These are phyloP conservation scores for Pichia sporocuriosa DNA, from an alignment of 805 yeast species.

Conservation along the genomic window DNA sequence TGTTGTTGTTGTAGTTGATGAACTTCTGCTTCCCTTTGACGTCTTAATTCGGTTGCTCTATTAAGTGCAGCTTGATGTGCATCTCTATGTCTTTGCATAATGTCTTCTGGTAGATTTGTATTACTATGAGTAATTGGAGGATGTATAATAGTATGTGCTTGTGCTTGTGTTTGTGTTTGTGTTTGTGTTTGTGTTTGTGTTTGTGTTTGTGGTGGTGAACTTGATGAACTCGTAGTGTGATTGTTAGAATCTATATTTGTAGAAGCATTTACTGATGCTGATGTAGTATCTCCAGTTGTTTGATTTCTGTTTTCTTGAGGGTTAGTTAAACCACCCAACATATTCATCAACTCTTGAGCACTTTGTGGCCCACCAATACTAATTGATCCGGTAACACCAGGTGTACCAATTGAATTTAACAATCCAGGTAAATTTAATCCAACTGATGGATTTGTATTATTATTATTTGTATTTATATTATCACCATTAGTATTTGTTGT, in stretches of 20 bases:
- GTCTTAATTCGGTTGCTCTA: slow-evolving; percentile 6
- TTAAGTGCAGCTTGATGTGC: slow-evolving; percentile 8
- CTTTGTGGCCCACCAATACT: slow-evolving; percentile 11
- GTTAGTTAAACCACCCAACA: slow-evolving; percentile 8
- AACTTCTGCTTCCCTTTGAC: no score
- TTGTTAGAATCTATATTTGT: neutral
- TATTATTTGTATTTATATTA: neutral
- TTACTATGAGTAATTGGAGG: slow-evolving; percentile 1
- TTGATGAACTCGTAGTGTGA: neutral
- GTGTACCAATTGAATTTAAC: neutral
- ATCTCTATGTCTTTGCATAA: slow-evolving; percentile 6
- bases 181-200: neutral
- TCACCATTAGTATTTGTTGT: neutral
- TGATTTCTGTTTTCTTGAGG: neutral
- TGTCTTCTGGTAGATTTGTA: neutral
- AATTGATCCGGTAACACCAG: slow-evolving; percentile 12
- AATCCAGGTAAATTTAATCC: neutral
- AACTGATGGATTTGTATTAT: neutral
- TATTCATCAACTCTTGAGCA: slow-evolving; percentile 7
- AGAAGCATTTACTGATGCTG: neutral
- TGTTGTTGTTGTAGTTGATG: no score
- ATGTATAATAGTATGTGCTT: neutral
- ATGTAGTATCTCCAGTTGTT: neutral
- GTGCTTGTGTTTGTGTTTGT: neutral
- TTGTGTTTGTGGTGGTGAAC: neutral